These are phyloP conservation scores for Termitomyces heimii DNA, from an alignment of 768 basidiomycete species.

Conservation along the genomic window DNA sequence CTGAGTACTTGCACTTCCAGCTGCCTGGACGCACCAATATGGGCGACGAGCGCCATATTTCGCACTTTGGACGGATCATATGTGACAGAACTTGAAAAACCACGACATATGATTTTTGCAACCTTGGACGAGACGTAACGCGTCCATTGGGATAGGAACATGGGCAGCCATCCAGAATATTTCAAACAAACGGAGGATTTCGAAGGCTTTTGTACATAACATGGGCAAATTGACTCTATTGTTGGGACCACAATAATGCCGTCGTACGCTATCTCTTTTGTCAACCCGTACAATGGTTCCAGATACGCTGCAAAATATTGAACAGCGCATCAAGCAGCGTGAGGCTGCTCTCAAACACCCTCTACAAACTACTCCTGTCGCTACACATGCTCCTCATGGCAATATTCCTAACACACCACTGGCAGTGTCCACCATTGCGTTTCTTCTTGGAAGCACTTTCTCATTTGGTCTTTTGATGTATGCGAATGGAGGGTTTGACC, in stretches of 20 bases:
- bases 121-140: slow-evolving; percentile 4
- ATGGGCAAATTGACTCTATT: slow-evolving; percentile 20
- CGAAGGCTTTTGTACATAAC: slow-evolving; percentile 17
- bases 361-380: slow-evolving; percentile 49
- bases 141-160: slow-evolving; percentile 17
- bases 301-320: slow-evolving; percentile 26
- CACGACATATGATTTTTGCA: slow-evolving; percentile 12
- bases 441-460: slow-evolving; percentile 76
- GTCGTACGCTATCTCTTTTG: slow-evolving; percentile 10
- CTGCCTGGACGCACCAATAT: slow-evolving; percentile 55
- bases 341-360: slow-evolving; percentile 27
- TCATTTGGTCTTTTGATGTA: slow-evolving; percentile 50
- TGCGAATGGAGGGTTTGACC: slow-evolving; percentile 35
- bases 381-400: slow-evolving; percentile 35
- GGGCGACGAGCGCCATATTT: slow-evolving; percentile 86
- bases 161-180: slow-evolving; percentile 4
- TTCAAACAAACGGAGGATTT: neutral
- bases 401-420: slow-evolving; percentile 89
- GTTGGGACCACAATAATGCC: slow-evolving; percentile 14
- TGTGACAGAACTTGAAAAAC: slow-evolving; percentile 21
- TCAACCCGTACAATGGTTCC: slow-evolving; percentile 22
- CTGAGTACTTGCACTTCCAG: neutral
- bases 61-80: slow-evolving; percentile 44
- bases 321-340: slow-evolving; percentile 39
- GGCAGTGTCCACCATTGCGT: slow-evolving; percentile 70